Conservation (phyloP, 176 grass and related monocot species). For the Zoysia pacifica region DNA sequence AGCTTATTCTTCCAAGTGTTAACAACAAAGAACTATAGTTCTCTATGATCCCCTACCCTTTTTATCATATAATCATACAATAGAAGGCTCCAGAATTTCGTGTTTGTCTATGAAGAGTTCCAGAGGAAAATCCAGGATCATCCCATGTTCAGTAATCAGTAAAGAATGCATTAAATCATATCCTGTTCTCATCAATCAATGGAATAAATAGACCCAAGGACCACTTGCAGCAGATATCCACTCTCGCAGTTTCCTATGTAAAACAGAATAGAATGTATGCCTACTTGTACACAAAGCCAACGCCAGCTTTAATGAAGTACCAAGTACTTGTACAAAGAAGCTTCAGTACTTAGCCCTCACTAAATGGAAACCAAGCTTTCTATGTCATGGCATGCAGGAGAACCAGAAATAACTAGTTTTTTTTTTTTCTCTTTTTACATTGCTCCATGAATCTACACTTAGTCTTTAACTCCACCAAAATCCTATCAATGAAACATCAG, state of each 20-base stretch:
- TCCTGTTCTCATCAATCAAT: constrained; percentile 41
- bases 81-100: not conserved
- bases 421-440: not conserved
- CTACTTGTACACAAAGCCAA: constrained; percentile 33
- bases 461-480: constrained; percentile 14
- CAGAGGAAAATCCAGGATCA: constrained; percentile 33
- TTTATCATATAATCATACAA: not conserved
- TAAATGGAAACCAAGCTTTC: constrained; percentile 17
- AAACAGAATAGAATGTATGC: constrained; percentile 46
- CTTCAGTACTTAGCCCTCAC: not conserved
- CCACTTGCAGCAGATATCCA: constrained; percentile 49
- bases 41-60: not conserved
- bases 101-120: constrained; percentile 20
- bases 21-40: not conserved
- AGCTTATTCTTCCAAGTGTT: no score
- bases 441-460: not conserved
- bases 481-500: constrained; percentile 15
- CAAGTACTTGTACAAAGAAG: constrained; percentile 5
- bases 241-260: constrained; percentile 26
- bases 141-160: constrained; percentile 17
- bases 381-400: not conserved
- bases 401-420: not conserved
- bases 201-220: constrained; percentile 44
- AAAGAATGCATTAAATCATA: constrained; percentile 45
- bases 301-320: not conserved